A percentile compares a stretch with the other conserved stretches of the same genome.
phyloP scores from a whole-genome alignment of 2,329 filamentous ascomycete species.

The Ophiocordyceps camponoti-leonardi region DNA sequence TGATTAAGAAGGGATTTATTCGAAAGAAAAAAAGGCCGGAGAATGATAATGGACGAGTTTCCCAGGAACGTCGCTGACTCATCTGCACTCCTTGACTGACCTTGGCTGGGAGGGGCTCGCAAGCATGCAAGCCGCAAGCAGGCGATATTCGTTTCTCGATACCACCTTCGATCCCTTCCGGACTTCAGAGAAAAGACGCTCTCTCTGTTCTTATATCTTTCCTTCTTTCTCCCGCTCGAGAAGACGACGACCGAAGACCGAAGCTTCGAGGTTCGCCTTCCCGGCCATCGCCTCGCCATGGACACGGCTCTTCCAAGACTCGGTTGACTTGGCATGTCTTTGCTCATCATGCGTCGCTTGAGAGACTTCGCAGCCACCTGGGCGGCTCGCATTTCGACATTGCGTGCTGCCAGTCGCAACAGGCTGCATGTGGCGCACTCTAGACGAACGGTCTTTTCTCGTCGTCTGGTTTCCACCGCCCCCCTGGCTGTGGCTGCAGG shows the following conservation, averaged over 20 bases:
- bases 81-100: background rate
- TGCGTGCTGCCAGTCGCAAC: background rate
- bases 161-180: background rate
- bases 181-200: background rate
- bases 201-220: background rate
- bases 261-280: background rate
- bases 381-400: background rate
- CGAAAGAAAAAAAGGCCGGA: too few species aligned
- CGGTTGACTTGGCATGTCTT: too few species aligned
- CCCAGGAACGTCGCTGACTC: background rate
- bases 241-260: too few species aligned
- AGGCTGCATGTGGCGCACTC: background rate
- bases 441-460: background rate
- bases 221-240: too few species aligned
- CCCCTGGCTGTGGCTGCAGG: constrained; percentile 14
- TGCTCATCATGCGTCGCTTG: background rate
- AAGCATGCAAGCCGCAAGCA: background rate
- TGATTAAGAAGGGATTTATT: too few species aligned
- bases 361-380: background rate
- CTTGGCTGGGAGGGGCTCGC: background rate
- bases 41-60: too few species aligned
- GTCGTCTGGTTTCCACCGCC: background rate
- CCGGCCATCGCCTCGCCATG: background rate
- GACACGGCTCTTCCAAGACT: background rate
- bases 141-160: background rate